Evolutionary conservation across 306 rosid species (phyloP), one percentile per base, ranked within the genome.

Genomic region (Inga laurina): DNA sequence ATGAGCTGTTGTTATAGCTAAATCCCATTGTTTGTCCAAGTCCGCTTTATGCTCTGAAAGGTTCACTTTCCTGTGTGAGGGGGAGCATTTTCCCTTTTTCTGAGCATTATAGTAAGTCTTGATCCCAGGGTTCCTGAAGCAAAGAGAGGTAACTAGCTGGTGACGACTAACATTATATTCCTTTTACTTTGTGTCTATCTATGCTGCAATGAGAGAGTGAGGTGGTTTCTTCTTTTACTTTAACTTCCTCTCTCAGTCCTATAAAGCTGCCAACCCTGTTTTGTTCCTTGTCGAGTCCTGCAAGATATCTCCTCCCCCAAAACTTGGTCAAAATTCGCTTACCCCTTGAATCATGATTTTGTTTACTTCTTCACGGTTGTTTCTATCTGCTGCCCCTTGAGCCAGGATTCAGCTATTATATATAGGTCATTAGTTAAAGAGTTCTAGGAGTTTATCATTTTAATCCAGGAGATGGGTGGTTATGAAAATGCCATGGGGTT

Each of bases 1-100:
- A 89, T 92, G 98, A 97, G 94, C 93, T 91, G 99, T 93, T 91
- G 99, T 93, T 81, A 1, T 39, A 84, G 90, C 90, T 77, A 91
- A 39, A 90, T 92, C 89, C 84, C 93, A 85, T 86, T 87, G 91
- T 89, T 87, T 84, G 84, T 86, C 89, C n/a, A 78, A 49, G 86
- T 83, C 85, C 79, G 83, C 95, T 92, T 90, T 91, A 90, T 90
- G 90, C 94, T 91, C 93, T 91, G 89, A 90, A 92, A 92, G 96
- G 89, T 88, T 91, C 92, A 84, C 98, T 92, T 94, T 92, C 90
- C 85, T 91, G 90, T 88, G 88, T 72, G 80, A 80, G 64, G 79
- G 82, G 79, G 49, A 85, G 78, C 82, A 81, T 82, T 81, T 84
- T 81, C 52, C 61, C 71, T 77, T 68, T 82, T 74, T 67, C 78